A percentile compares a stretch with the other conserved stretches of the same genome.
Evolutionary conservation across 192 early-diverging fungal genomes (phyloP).

Genomic region (Coemansia sp.): DNA sequence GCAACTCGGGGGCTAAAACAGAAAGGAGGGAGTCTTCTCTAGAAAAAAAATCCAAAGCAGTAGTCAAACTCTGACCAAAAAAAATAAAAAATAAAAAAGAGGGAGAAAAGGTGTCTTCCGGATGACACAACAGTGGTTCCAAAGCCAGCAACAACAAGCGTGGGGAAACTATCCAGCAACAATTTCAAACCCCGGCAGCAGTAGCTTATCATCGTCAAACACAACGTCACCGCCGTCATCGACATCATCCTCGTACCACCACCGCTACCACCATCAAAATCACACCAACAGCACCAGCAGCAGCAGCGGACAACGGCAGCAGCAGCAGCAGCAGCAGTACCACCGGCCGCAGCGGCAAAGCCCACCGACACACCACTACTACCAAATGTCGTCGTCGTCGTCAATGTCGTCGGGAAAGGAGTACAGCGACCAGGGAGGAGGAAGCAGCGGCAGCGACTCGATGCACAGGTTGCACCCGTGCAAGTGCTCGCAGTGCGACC

Average conservation of each 20-base stretch:
- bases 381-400: constrained; percentile 6
- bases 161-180: constrained; percentile 1
- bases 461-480: constrained; percentile 13
- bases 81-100: background rate
- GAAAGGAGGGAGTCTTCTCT: too few species aligned
- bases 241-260: constrained; percentile 2
- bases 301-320: constrained; percentile 18
- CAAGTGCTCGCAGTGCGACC: constrained; percentile 56
- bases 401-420: constrained; percentile 8
- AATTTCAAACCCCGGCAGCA: constrained; percentile 2
- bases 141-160: constrained; percentile 11
- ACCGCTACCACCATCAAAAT: background rate
- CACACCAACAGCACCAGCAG: constrained; percentile 9
- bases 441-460: constrained; percentile 1
- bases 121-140: constrained; percentile 2
- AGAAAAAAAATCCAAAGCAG: background rate
- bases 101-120: background rate
- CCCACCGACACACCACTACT: constrained; percentile 11
- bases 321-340: constrained; percentile 18
- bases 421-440: background rate
- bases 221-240: constrained; percentile 17
- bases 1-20: too few species aligned
- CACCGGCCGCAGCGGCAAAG: constrained; percentile 15
- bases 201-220: background rate
- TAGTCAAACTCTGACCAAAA: background rate